phyloP scores from a whole-genome alignment of 306 rosid genomes.

The Malus fusca region DNA sequence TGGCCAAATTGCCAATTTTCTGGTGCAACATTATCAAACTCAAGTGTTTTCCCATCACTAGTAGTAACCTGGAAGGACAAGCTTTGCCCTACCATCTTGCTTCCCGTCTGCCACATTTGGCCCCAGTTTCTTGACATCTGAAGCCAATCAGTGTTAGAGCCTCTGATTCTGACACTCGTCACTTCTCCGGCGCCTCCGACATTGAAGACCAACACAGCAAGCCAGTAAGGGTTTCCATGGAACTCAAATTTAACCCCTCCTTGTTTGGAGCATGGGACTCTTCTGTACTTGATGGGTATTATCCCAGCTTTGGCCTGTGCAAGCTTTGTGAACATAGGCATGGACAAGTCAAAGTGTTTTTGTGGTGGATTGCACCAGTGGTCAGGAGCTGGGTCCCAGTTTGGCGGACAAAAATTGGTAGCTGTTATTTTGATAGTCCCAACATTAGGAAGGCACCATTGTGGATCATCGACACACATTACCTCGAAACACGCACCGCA shows the following conservation, averaged over 20 bases:
- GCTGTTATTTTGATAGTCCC: conserved; percentile 37
- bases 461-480: conserved; percentile 29
- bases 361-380: conserved; percentile 70
- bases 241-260: conserved; percentile 50
- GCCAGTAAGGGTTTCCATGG: conserved; percentile 43
- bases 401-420: conserved; percentile 67
- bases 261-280: conserved; percentile 21
- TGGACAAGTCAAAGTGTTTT: conserved; percentile 49
- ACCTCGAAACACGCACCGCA: conserved; percentile 64
- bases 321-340: conserved; percentile 45
- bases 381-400: conserved; percentile 3
- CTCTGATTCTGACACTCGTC: conserved; percentile 26
- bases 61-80: conserved; percentile 43
- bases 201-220: conserved; percentile 33
- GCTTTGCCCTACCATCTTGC: conserved; percentile 30
- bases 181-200: conserved; percentile 56
- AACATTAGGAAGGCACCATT: conserved; percentile 41
- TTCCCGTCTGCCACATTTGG: conserved; percentile 29
- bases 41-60: conserved; percentile 23
- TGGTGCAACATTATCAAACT: conserved; percentile 29
- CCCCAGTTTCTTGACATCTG: conserved; percentile 53
- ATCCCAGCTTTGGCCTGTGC: conserved; percentile 42
- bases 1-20: conserved; percentile 46
- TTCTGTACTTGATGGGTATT: conserved; percentile 33
- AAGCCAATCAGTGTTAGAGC: conserved; percentile 20